Evolutionary conservation across 495 filamentous ascomycete species (phyloP), one percentile per base, ranked within the genome.

Genomic region (Filosporella fistucella): DNA sequence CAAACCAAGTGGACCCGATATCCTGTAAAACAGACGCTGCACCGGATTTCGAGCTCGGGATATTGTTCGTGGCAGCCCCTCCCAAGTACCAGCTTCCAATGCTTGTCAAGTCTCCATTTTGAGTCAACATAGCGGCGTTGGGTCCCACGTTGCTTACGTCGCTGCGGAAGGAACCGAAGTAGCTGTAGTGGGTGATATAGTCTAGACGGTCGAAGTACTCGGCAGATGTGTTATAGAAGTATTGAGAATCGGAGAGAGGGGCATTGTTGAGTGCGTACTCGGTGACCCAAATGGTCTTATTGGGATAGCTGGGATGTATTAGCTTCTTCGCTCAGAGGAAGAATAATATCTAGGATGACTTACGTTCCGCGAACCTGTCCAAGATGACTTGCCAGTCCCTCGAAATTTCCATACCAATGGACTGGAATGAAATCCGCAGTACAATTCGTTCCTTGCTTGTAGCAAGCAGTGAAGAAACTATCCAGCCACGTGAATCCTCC

Each of bases 381-480:
- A 45, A 91, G 62, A 57, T 88, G 82, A 49, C 76, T 82, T 7
- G 84, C 83, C 42, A 91, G 54, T 0, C 84, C 86, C 47, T 82
- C 79, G 50, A 88, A 90, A 48, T 82, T 71, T 12, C 83, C 84
- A 54, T 91, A 91, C 81, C 81, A 90, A 56, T 91, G 86, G 23
- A 89, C 57, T 0, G 83, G 74, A 8, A 90, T 72, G 60, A 91
- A 89, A 60, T 89, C 86, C 24, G 74, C 74, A 0, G 71, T 79
- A 61, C 86, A 89, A 41, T 75, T 73, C 14, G 56, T 59, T 3
- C 56, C 56, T 54, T 58, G 66, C 28, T 46, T 58, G 22, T 68
- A 68, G 52, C 76, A 80, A 36, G 71, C 75, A 16, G 50, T 63
- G 45, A 87, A 69, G 56, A 85, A 89, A 23, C 72, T 59, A 48